Percentiles rank a stretch among this genome's conserved stretches.
Conservation (phyloP, 2,329 filamentous ascomycete genomes). For the Pseudogymnoascus sp. region DNA sequence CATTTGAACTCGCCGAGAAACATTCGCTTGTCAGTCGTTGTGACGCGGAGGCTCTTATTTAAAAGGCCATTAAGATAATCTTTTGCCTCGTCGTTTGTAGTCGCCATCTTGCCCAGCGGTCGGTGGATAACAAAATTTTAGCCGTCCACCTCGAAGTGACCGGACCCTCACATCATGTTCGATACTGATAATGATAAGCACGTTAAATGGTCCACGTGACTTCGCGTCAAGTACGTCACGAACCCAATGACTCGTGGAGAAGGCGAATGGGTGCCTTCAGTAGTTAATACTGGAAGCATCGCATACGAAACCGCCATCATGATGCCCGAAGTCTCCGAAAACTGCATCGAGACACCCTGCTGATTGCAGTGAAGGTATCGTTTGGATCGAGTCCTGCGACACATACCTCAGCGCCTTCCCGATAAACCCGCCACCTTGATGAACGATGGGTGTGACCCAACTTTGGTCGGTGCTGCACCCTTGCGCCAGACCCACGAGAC, state of each 20-base stretch:
- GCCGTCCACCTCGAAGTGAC: background rate
- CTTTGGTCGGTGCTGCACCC: conserved; percentile 96
- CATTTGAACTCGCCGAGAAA: conserved; percentile 92
- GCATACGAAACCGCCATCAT: background rate
- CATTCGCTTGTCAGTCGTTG: conserved; percentile 75
- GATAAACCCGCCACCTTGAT: background rate
- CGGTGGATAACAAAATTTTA: background rate
- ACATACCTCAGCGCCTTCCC: background rate
- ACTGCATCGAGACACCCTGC: background rate
- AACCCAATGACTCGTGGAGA: conserved; percentile 9
- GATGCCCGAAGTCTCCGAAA: background rate
- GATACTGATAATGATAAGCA: background rate
- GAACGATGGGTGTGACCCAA: conserved; percentile 87
- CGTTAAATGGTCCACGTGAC: background rate
- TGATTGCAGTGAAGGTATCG: background rate
- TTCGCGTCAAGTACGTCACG: conserved; percentile 8
- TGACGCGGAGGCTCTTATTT: conserved; percentile 70
- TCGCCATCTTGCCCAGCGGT: conserved; percentile 16
- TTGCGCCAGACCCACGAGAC: conserved; percentile 89
- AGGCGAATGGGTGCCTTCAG: conserved; percentile 4
- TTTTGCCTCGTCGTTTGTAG: conserved; percentile 41
- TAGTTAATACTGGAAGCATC: background rate
- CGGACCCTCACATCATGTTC: background rate
- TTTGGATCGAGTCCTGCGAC: background rate
- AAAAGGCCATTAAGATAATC: conserved; percentile 59